Evolutionary conservation across 2,329 filamentous ascomycete genomes (phyloP).

Genomic region (Xylariaceae sp.): DNA sequence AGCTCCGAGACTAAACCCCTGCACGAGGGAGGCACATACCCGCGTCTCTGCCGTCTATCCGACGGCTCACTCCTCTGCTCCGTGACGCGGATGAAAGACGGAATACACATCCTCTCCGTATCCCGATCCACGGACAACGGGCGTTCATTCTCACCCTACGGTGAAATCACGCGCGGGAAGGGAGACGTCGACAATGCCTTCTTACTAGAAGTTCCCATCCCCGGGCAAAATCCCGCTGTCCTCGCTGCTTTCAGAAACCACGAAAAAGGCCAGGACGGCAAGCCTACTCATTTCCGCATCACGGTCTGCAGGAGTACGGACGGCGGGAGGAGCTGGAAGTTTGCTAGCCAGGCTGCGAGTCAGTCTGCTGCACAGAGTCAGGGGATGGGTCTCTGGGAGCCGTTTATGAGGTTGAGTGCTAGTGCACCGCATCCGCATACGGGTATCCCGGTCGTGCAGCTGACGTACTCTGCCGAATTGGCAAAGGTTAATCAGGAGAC

Average conservation of each 20-base stretch:
- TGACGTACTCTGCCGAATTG: slow-evolving; percentile 47
- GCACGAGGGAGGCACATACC: slow-evolving; percentile 43
- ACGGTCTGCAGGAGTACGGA: slow-evolving; percentile 47
- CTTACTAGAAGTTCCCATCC: slow-evolving; percentile 39
- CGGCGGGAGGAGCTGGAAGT: slow-evolving; percentile 42
- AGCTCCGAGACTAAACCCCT: slow-evolving; percentile 44
- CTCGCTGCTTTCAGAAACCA: slow-evolving; percentile 51
- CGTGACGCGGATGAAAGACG: slow-evolving; percentile 41
- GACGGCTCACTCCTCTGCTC: slow-evolving; percentile 45
- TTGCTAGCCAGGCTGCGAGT: slow-evolving; percentile 43
- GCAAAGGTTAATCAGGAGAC: slow-evolving; percentile 47
- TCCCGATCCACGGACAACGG: slow-evolving; percentile 44
- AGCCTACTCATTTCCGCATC: slow-evolving; percentile 44
- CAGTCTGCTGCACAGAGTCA: slow-evolving; percentile 38
- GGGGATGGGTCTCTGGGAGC: slow-evolving; percentile 49
- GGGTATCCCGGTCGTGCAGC: slow-evolving; percentile 36
- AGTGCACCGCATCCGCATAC: slow-evolving; percentile 15
- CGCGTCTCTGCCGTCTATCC: slow-evolving; percentile 42
- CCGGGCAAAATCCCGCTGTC: slow-evolving; percentile 6
- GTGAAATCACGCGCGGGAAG: slow-evolving; percentile 41
- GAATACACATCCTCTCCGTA: slow-evolving; percentile 39
- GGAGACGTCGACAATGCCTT: slow-evolving; percentile 49
- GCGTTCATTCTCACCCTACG: slow-evolving; percentile 37
- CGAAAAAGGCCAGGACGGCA: slow-evolving; percentile 31
- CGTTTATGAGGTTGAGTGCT: slow-evolving; percentile 41